These are phyloP conservation scores for Inonotus hispidus DNA, from an alignment of 1,284 basidiomycete genomes.

Conservation along the genomic window DNA sequence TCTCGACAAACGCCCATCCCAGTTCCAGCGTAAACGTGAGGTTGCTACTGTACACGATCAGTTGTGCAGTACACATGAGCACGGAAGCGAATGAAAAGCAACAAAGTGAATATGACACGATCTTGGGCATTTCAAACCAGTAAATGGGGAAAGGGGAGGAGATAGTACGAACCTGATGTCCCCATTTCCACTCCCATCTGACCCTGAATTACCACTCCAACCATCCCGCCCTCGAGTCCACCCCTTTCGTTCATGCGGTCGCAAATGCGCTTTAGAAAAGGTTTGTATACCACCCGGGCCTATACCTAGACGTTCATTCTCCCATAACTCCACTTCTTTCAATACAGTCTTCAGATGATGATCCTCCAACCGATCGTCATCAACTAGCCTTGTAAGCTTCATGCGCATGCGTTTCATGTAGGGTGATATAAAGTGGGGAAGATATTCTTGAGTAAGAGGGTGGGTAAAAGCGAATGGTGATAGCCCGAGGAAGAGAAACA, in stretches of 20 bases:
- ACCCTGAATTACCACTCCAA: slow-evolving; percentile 51
- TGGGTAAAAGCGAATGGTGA: slow-evolving; percentile 48
- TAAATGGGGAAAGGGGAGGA: neutral
- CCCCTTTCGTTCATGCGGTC: slow-evolving; percentile 46
- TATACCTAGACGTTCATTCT: slow-evolving; percentile 61
- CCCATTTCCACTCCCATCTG: slow-evolving; percentile 31
- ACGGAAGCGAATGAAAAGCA: neutral
- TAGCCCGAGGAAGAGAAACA: slow-evolving; percentile 52
- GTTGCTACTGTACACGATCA: slow-evolving; percentile 53
- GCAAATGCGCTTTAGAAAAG: slow-evolving; percentile 57
- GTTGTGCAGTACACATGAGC: neutral
- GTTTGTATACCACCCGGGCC: slow-evolving; percentile 24
- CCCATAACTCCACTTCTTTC: slow-evolving; percentile 66
- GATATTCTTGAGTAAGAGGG: slow-evolving; percentile 36
- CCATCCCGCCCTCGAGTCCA: slow-evolving; percentile 74
- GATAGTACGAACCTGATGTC: slow-evolving; percentile 55
- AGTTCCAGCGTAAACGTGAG: slow-evolving; percentile 66
- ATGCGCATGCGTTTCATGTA: slow-evolving; percentile 22
- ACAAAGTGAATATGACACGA: no score
- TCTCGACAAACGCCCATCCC: slow-evolving; percentile 67
- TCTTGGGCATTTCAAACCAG: neutral
- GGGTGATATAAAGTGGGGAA: slow-evolving; percentile 28
- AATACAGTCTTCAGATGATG: slow-evolving; percentile 56
- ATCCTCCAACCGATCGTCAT: slow-evolving; percentile 62
- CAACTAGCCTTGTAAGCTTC: slow-evolving; percentile 40